phyloP scores from a whole-genome alignment of 495 filamentous ascomycete genomes.

The Penicillium malachiteum region DNA sequence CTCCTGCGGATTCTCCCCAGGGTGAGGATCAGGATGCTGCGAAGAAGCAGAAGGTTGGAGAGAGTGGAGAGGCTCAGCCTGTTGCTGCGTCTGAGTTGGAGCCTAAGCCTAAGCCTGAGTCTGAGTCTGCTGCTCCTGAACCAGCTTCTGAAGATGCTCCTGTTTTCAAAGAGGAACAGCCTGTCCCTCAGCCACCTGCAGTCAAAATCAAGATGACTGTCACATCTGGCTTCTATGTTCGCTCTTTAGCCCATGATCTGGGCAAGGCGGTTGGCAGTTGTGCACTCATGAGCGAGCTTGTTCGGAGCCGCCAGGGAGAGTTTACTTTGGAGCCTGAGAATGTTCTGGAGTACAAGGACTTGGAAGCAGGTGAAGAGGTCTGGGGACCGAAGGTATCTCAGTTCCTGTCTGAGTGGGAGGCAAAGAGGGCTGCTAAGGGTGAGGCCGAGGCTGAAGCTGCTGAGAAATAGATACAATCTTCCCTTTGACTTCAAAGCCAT shows the following conservation, averaged over 20 bases:
- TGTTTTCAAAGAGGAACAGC: conserved; percentile 15
- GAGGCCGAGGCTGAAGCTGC: neutral
- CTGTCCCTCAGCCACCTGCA: conserved; percentile 56
- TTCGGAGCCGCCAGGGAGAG: conserved; percentile 75
- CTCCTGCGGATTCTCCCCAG: conserved; percentile 27
- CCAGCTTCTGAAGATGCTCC: conserved; percentile 12
- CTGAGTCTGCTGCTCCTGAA: conserved; percentile 23
- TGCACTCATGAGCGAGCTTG: conserved; percentile 82
- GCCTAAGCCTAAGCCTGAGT: conserved; percentile 16
- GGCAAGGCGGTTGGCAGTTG: conserved; percentile 78
- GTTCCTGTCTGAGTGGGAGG: conserved; percentile 63
- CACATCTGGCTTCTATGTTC: conserved; percentile 95
- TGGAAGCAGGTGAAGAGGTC: conserved; percentile 73
- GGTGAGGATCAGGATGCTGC: conserved; percentile 19
- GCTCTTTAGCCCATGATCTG: conserved; percentile 87
- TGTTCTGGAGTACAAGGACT: conserved; percentile 78
- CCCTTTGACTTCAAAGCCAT: too few relatives aligned
- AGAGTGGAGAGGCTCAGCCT: conserved; percentile 21
- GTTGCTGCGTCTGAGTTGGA: conserved; percentile 13
- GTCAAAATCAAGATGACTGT: conserved; percentile 86
- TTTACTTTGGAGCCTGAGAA: conserved; percentile 65
- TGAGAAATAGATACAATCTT: neutral
- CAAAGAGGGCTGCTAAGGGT: conserved; percentile 20
- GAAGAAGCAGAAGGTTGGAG: conserved; percentile 40
- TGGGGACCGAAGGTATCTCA: conserved; percentile 75